These are phyloP conservation scores for Apiospora sp. DNA, from an alignment of 2,329 filamentous ascomycete genomes.

Conservation along the genomic window DNA sequence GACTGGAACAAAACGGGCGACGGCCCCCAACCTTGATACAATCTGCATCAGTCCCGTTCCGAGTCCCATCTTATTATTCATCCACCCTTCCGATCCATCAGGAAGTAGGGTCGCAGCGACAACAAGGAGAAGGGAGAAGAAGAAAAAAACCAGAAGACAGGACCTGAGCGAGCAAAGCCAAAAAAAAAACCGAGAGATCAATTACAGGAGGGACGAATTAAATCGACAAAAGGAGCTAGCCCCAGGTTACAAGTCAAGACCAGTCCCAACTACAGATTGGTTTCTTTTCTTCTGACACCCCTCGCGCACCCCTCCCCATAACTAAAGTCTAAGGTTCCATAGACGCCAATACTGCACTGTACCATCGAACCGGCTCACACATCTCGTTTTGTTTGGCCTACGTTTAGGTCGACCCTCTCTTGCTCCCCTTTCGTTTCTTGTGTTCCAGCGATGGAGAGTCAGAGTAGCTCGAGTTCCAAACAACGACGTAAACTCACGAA, in stretches of 20 bases:
- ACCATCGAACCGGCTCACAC: slow-evolving; percentile 21
- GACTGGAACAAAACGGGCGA: slow-evolving; percentile 6
- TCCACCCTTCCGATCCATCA: slow-evolving; percentile 18
- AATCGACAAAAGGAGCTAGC: slow-evolving; percentile 12
- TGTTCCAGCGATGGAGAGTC: slow-evolving; percentile 51
- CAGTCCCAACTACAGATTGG: slow-evolving; percentile 22
- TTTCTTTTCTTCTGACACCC: slow-evolving; percentile 20
- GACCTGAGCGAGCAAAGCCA: neutral
- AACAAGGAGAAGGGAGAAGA: slow-evolving; percentile 6
- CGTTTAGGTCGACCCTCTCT: slow-evolving; percentile 21
- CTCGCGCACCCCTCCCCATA: slow-evolving; percentile 21
- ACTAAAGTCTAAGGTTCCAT: slow-evolving; percentile 21
- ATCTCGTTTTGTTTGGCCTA: slow-evolving; percentile 20
- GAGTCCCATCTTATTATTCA: slow-evolving; percentile 14
- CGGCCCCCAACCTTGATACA: slow-evolving; percentile 14
- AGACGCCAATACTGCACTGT: slow-evolving; percentile 19
- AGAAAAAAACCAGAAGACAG: slow-evolving; percentile 21
- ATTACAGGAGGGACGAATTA: neutral
- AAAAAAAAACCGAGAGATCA: neutral
- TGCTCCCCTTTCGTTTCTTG: slow-evolving; percentile 21
- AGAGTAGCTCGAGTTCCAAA: slow-evolving; percentile 42
- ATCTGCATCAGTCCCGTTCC: neutral
- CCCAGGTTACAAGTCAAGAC: slow-evolving; percentile 7
- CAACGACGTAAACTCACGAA: slow-evolving; percentile 70
- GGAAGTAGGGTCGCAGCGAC: slow-evolving; percentile 11